Percentiles rank a stretch among this genome's conserved stretches.
Conservation (phyloP, 495 filamentous ascomycete species). For the Elasticomyces elasticus region DNA sequence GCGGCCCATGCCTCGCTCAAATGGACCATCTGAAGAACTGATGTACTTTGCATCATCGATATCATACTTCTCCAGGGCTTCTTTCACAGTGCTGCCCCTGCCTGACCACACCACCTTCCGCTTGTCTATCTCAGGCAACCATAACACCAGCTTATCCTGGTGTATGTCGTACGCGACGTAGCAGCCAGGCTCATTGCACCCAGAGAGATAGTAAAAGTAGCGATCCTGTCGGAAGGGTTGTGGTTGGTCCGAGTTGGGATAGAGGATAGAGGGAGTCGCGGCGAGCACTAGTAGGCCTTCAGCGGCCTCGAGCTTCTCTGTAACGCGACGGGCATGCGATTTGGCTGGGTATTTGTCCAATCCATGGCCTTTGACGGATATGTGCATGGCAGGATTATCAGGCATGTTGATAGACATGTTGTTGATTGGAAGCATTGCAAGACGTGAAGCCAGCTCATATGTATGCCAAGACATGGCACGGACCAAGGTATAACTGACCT, state of each 20-base stretch:
- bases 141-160: slow-evolving; percentile 44
- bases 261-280: slow-evolving; percentile 38
- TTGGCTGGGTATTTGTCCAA: slow-evolving; percentile 46
- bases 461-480: too few relatives aligned
- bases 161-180: slow-evolving; percentile 53
- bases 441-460: too few relatives aligned
- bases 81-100: slow-evolving; percentile 40
- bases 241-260: slow-evolving; percentile 52
- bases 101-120: slow-evolving; percentile 53
- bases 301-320: slow-evolving; percentile 49
- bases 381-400: neutral
- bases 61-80: slow-evolving; percentile 38
- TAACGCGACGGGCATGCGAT: slow-evolving; percentile 65
- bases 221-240: slow-evolving; percentile 54
- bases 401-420: neutral
- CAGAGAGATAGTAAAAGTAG: slow-evolving; percentile 63
- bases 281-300: slow-evolving; percentile 51
- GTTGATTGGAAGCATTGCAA: too few relatives aligned
- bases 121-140: slow-evolving; percentile 35
- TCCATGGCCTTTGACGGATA: neutral
- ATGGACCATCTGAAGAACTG: neutral
- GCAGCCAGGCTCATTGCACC: slow-evolving; percentile 51
- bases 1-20: slow-evolving; percentile 28
- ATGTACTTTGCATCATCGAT: slow-evolving; percentile 8
- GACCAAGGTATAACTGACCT: too few relatives aligned